Evolutionary conservation across 2,329 filamentous ascomycete species (phyloP).

Genomic region (Lojkania enalia): DNA sequence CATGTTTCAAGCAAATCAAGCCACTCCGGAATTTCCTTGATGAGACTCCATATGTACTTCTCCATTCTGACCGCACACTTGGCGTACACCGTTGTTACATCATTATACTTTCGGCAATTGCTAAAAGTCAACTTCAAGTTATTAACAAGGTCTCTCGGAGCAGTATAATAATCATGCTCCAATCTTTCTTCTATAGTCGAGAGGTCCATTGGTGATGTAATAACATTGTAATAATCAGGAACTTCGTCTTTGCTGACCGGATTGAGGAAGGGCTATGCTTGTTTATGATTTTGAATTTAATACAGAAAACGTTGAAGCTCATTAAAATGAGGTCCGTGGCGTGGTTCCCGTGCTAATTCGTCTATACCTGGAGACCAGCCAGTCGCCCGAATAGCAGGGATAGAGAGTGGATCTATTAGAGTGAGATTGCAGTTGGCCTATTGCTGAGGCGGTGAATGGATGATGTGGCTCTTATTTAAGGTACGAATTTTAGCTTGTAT

Average conservation of each 20-base stretch:
- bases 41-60: slow-evolving; percentile 93
- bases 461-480: slow-evolving; percentile 82
- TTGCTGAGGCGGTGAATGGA: slow-evolving; percentile 81
- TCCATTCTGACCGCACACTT: slow-evolving; percentile 93
- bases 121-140: slow-evolving; percentile 89
- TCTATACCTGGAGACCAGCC: slow-evolving; percentile 99
- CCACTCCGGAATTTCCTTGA: slow-evolving; percentile 93
- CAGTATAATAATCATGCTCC: slow-evolving; percentile 88
- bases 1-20: too few species aligned
- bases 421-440: slow-evolving; percentile 77
- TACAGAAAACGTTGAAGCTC: slow-evolving; percentile 90
- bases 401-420: slow-evolving; percentile 80
- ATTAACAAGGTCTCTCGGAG: slow-evolving; percentile 87
- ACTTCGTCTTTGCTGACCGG: slow-evolving; percentile 96
- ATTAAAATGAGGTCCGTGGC: slow-evolving; percentile 95
- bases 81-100: slow-evolving; percentile 90
- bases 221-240: slow-evolving; percentile 98
- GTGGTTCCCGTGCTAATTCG: slow-evolving; percentile 88
- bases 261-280: slow-evolving; percentile 91
- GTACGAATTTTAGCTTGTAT: slow-evolving; percentile 94
- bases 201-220: slow-evolving; percentile 96
- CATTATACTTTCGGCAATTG: slow-evolving; percentile 96
- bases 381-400: slow-evolving; percentile 83
- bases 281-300: slow-evolving; percentile 90
- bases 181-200: slow-evolving; percentile 95